Percentiles rank a stretch among this genome's conserved stretches.
These are phyloP conservation scores for Nothophaeocryptopus gaeumannii DNA, from an alignment of 2,329 filamentous ascomycete genomes.

Conservation along the genomic window DNA sequence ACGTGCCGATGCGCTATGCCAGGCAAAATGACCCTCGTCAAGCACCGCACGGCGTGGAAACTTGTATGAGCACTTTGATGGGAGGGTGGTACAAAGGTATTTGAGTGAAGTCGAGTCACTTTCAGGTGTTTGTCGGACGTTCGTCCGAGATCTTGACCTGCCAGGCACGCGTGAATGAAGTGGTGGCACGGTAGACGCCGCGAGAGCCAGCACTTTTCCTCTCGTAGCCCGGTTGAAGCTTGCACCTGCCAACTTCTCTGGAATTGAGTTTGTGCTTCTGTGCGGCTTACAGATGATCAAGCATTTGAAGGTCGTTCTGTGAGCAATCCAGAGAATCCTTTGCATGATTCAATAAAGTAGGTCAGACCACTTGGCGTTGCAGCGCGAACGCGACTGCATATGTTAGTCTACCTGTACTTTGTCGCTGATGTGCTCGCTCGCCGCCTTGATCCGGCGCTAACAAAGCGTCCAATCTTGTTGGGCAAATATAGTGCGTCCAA, in stretches of 20 bases:
- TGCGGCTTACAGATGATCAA: background rate
- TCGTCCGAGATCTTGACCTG: background rate
- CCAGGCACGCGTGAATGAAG: too few species aligned
- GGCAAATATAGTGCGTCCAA: background rate
- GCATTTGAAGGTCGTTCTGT: background rate
- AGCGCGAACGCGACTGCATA: background rate
- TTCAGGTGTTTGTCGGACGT: background rate
- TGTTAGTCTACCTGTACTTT: background rate
- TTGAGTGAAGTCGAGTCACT: background rate
- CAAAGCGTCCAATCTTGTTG: slow-evolving; percentile 1
- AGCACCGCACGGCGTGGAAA: background rate
- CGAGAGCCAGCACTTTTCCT: too few species aligned
- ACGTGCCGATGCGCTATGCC: background rate
- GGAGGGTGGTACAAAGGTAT: slow-evolving; percentile 1
- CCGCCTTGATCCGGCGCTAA: slow-evolving; percentile 13
- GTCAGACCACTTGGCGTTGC: background rate
- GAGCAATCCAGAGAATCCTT: too few species aligned
- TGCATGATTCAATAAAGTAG: background rate
- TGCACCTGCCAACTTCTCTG: slow-evolving; percentile 2
- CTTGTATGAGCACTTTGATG: background rate
- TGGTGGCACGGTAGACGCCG: too few species aligned
- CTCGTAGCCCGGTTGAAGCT: too few species aligned
- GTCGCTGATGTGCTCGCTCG: slow-evolving; percentile 3
- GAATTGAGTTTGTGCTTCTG: background rate
- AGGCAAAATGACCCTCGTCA: background rate